Evolutionary conservation across 495 filamentous ascomycete genomes (phyloP).

Genomic region (Penicillium desertorum): DNA sequence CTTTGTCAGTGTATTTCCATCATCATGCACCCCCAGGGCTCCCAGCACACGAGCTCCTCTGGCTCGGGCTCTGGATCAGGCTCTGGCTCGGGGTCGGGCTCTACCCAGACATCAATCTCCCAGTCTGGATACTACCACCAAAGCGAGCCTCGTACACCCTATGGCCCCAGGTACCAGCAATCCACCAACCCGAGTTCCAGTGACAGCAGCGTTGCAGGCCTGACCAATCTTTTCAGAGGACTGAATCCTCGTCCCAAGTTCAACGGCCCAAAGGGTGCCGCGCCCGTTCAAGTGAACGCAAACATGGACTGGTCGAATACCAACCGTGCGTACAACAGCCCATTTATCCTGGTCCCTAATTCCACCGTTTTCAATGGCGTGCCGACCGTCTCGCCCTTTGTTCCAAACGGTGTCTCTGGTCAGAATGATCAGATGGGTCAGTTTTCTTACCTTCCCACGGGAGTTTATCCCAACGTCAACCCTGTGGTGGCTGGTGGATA

Average conservation of each 20-base stretch:
- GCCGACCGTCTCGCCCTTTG: constrained; percentile 27
- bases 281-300: constrained; percentile 29
- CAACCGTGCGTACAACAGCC: constrained; percentile 33
- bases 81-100: constrained; percentile 12
- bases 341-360: constrained; percentile 34
- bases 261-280: constrained; percentile 23
- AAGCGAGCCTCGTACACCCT: constrained; percentile 31
- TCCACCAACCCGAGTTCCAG: constrained; percentile 7
- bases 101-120: constrained; percentile 18
- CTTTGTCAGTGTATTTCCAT: background rate
- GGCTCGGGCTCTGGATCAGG: constrained; percentile 39
- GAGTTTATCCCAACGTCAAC: constrained; percentile 28
- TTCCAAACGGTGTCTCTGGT: constrained; percentile 19
- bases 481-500: constrained; percentile 29
- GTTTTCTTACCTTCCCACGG: constrained; percentile 31
- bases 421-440: constrained; percentile 33
- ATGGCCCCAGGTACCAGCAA: constrained; percentile 27
- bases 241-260: constrained; percentile 31
- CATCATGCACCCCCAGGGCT: constrained; percentile 41
- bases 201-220: constrained; percentile 19
- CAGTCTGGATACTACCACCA: constrained; percentile 27
- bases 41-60: constrained; percentile 31
- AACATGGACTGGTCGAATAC: constrained; percentile 31
- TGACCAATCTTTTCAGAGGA: constrained; percentile 25
- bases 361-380: constrained; percentile 29